These are phyloP conservation scores for Parasitella parasitica DNA, from an alignment of 371 early-diverging fungal species.

Conservation along the genomic window DNA sequence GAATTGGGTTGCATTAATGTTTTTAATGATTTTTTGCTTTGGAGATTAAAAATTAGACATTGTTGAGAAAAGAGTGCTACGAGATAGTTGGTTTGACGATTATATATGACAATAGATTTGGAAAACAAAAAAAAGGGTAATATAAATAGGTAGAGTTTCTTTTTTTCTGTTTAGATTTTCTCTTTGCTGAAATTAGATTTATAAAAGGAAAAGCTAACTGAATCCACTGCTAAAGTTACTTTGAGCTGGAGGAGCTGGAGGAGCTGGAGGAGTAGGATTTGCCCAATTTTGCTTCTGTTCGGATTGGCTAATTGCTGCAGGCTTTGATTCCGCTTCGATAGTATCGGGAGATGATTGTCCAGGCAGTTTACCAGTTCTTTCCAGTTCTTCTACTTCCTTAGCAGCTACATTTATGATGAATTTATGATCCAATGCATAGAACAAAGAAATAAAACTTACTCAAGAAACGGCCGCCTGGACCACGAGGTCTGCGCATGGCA, in stretches of 20 bases:
- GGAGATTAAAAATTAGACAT: no score
- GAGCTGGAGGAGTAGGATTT: background rate
- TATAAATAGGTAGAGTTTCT: background rate
- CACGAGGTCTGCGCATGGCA: conserved; percentile 93
- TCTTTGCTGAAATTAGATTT: background rate
- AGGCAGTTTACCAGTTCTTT: conserved; percentile 31
- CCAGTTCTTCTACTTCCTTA: conserved; percentile 55
- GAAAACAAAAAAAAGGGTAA: background rate
- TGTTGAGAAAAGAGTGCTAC: background rate
- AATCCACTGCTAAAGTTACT: background rate
- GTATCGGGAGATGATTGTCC: conserved; percentile 6
- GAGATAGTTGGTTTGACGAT: background rate
- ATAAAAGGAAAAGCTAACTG: background rate
- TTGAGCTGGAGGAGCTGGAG: background rate
- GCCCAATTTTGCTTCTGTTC: background rate
- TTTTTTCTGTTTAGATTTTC: background rate
- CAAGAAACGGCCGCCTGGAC: conserved; percentile 85
- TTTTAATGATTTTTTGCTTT: no score
- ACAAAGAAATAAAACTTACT: conserved; percentile 27
- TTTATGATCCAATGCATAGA: background rate
- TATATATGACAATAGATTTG: background rate
- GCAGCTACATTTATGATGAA: conserved; percentile 28
- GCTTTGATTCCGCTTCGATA: background rate
- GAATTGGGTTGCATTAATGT: no score
- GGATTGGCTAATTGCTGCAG: background rate